phyloP scores from a whole-genome alignment of 768 basidiomycete genomes.

The Leccinellum luteum region DNA sequence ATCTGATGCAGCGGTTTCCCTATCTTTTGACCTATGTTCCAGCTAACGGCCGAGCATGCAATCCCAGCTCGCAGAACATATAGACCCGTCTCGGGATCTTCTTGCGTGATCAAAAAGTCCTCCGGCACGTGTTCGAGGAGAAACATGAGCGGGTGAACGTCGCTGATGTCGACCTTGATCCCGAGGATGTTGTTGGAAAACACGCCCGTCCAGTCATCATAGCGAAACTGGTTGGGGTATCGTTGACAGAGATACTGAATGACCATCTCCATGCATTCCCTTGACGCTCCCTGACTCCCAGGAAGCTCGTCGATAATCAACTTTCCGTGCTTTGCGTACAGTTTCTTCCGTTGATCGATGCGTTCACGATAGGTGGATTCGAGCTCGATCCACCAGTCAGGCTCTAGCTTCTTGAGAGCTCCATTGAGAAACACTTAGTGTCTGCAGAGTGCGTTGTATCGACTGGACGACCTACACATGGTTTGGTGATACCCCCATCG shows the following conservation, averaged over 20 bases:
- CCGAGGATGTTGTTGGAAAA: slow-evolving; percentile 46
- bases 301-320: slow-evolving; percentile 45
- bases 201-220: slow-evolving; percentile 32
- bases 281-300: slow-evolving; percentile 47
- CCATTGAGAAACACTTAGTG: not conserved
- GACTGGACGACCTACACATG: slow-evolving; percentile 42
- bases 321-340: slow-evolving; percentile 39
- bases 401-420: slow-evolving; percentile 48
- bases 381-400: slow-evolving; percentile 57
- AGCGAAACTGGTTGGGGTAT: slow-evolving; percentile 53
- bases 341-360: slow-evolving; percentile 40
- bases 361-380: slow-evolving; percentile 49
- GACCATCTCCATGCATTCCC: slow-evolving; percentile 54
- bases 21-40: slow-evolving; percentile 47
- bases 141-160: slow-evolving; percentile 38
- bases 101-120: slow-evolving; percentile 45
- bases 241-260: slow-evolving; percentile 54
- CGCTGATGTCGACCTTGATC: slow-evolving; percentile 26
- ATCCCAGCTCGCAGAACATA: slow-evolving; percentile 47
- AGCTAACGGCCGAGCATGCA: slow-evolving; percentile 47
- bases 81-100: slow-evolving; percentile 41
- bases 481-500: slow-evolving; percentile 55
- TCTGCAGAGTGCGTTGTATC: not conserved
- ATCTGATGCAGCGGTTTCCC: slow-evolving; percentile 46
- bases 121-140: slow-evolving; percentile 53